Percentiles rank a stretch among this genome's conserved stretches.
These are phyloP conservation scores for Fraxinus excelsior DNA, from an alignment of 257 asterid species.

Conservation along the genomic window DNA sequence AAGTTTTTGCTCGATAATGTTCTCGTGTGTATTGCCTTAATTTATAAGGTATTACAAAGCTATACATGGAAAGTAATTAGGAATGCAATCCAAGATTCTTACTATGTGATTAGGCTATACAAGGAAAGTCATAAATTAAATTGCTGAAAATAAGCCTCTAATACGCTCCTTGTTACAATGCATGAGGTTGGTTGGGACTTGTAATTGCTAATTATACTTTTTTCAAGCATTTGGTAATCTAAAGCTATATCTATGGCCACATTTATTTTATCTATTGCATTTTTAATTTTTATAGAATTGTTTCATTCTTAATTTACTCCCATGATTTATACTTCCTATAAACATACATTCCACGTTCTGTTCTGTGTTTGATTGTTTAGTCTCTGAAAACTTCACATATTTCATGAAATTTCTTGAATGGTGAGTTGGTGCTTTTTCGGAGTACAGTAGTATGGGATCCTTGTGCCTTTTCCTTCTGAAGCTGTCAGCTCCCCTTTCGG, in stretches of 20 bases:
- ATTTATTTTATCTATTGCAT: background rate
- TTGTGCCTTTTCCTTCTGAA: background rate
- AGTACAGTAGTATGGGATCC: background rate
- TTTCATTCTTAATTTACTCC: no score
- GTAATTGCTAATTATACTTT: background rate
- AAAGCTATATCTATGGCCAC: background rate
- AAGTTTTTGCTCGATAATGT: no score
- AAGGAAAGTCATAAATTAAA: no score
- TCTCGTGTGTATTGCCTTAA: no score
- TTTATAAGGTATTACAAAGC: no score
- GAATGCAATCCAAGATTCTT: no score
- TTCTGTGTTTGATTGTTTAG: background rate
- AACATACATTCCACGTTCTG: background rate
- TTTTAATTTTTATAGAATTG: no score
- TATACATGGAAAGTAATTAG: no score
- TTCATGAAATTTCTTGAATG: constrained; percentile 1
- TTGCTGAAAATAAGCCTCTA: no score
- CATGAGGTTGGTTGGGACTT: background rate
- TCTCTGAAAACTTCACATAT: background rate
- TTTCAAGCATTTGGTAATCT: background rate
- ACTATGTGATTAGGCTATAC: no score
- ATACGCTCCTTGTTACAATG: background rate
- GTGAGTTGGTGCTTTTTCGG: background rate
- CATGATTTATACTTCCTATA: background rate
- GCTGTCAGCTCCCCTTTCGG: constrained; percentile 8